A percentile compares a stretch with the other conserved stretches of the same genome.
These are phyloP conservation scores for Boletellus sp. DNA, from an alignment of 1,284 basidiomycete species.

Conservation along the genomic window DNA sequence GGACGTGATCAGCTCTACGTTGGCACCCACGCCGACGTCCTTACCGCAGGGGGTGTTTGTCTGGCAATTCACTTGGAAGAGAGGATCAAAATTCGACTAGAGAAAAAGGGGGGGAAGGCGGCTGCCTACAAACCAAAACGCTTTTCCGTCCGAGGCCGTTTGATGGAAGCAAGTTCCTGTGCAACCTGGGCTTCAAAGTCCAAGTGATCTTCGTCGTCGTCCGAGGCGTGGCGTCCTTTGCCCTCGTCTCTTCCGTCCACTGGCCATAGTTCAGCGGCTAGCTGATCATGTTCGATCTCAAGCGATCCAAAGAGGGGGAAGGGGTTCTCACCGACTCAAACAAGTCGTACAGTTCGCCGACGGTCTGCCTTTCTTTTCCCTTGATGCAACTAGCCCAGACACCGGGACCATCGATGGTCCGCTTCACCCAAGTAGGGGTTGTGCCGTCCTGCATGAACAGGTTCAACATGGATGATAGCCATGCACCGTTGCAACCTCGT, in stretches of 20 bases:
- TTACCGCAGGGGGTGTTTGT: conserved; percentile 76
- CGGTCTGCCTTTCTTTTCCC: conserved; percentile 74
- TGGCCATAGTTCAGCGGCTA: conserved; percentile 72
- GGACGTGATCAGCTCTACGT: conserved; percentile 4
- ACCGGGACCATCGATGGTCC: conserved; percentile 70
- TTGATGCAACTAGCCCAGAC: conserved; percentile 80
- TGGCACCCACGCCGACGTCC: conserved; percentile 10
- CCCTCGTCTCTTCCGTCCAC: conserved; percentile 15
- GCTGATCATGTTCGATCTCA: conserved; percentile 37
- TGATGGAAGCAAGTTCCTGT: conserved; percentile 67
- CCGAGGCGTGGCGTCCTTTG: conserved; percentile 21
- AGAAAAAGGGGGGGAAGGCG: background rate
- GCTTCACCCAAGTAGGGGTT: conserved; percentile 60
- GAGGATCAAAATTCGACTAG: background rate
- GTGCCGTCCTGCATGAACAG: conserved; percentile 23
- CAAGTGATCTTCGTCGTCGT: conserved; percentile 35
- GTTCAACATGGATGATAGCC: conserved; percentile 2
- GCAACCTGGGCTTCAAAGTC: conserved; percentile 69
- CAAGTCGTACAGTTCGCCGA: conserved; percentile 72
- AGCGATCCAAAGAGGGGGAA: background rate
- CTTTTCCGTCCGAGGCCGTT: conserved; percentile 57
- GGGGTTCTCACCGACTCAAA: conserved; percentile 58
- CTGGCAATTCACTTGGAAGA: conserved; percentile 57
- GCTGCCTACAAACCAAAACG: conserved; percentile 55
- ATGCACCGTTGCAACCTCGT: conserved; percentile 5